phyloP scores from a whole-genome alignment of 495 filamentous ascomycete genomes.

The Annulohypoxylon moriforme region DNA sequence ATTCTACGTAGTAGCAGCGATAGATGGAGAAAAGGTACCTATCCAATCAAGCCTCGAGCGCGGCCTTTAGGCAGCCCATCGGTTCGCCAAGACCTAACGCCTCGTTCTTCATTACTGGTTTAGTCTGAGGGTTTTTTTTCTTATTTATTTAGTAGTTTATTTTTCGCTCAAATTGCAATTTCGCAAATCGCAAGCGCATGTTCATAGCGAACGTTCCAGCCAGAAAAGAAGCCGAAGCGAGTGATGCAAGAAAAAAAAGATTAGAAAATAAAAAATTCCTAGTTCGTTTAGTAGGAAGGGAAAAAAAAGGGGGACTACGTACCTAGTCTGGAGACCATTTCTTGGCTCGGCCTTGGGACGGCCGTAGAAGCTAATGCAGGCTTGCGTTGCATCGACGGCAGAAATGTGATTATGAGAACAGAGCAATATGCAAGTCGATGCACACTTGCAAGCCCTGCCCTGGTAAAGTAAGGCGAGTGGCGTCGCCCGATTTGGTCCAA shows the following conservation, averaged over 20 bases:
- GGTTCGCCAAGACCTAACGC: conserved; percentile 17
- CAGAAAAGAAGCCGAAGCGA: conserved; percentile 15
- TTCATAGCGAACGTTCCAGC: conserved; percentile 18
- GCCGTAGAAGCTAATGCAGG: conserved; percentile 39
- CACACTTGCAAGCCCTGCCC: conserved; percentile 45
- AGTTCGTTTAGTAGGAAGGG: background rate
- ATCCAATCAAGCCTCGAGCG: conserved; percentile 28
- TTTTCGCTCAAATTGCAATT: conserved; percentile 26
- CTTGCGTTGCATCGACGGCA: conserved; percentile 43
- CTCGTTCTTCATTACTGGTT: conserved; percentile 5
- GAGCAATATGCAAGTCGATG: conserved; percentile 42
- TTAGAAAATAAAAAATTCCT: background rate
- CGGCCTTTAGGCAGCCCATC: conserved; percentile 14
- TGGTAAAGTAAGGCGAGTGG: conserved; percentile 52
- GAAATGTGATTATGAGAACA: conserved; percentile 43
- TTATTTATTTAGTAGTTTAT: background rate
- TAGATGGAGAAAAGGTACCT: conserved; percentile 9
- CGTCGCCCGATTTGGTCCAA: conserved; percentile 43
- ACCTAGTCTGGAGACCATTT: conserved; percentile 13
- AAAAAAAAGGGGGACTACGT: background rate
- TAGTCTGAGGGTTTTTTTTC: conserved; percentile 9
- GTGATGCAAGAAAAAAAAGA: conserved; percentile 10
- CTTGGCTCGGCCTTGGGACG: conserved; percentile 32
- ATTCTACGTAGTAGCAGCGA: background rate
- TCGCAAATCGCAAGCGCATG: conserved; percentile 30